Base-by-base conservation (phyloP, 768 basidiomycete genomes). In the Cystobasidium tubakii region DNA sequence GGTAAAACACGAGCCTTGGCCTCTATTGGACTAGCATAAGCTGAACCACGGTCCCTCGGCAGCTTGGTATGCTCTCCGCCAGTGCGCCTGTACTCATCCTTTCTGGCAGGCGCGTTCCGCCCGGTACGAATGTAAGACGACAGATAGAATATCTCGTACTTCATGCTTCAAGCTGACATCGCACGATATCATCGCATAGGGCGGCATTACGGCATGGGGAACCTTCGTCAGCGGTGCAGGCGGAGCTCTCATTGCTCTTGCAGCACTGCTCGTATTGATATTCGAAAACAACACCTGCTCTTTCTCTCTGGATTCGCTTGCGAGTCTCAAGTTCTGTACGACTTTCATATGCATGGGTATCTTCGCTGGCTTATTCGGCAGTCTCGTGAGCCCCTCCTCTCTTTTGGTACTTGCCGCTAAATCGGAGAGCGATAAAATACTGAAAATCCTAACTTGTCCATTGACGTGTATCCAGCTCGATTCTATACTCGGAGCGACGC, bases 401-500 rank as follows among this genome's bases (percentile, higher is more conserved):
- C 33, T 63, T 63, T 23, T 27, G 62, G 31, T 4, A 66, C 65
- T n/a, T n/a, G n/a, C n/a, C n/a, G n/a, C n/a, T n/a, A n/a, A n/a
- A n/a, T n/a, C n/a, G n/a, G n/a, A n/a, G n/a, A n/a, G n/a, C n/a
- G 36, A 31, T 36, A 7, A 63, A 9, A 31, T 31, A 31, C 21
- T 21, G 21, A 42, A n/a, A n/a, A n/a, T n/a, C n/a, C n/a, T 63
- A 9, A 27, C 15, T 23, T 29, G n/a, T 7, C n/a, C 15, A n/a
- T 25, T 9, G 6, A 39, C 29, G 13, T 44, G 36, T 34, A 25
- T 6, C 13, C 25, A 72, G 70, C 70, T 72, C 27, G 70, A 72
- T 50, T 72, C 70, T 21, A 1, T 72, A 19, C 65, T 72, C 23
- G 70, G 70, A n/a, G 70, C 70, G 12, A 72, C 70, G 19, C 31